Percentiles rank a stretch among this genome's conserved stretches.
Conservation (phyloP, 2,329 filamentous ascomycete genomes). For the Hysterium pulicare region DNA sequence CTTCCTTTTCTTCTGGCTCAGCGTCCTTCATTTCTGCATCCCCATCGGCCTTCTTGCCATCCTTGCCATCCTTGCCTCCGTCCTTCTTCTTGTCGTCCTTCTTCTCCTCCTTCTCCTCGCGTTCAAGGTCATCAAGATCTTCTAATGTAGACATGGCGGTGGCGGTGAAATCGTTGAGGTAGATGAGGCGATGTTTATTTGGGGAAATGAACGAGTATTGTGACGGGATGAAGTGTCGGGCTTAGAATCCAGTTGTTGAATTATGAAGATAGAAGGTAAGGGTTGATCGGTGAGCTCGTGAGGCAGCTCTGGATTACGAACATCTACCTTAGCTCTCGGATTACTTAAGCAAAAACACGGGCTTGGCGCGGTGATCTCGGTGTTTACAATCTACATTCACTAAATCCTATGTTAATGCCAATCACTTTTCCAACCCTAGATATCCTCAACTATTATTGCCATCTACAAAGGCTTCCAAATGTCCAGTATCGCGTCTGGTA, state of each 20-base stretch:
- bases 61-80: slow-evolving; percentile 46
- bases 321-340: slow-evolving; percentile 10
- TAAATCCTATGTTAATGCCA: neutral
- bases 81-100: slow-evolving; percentile 56
- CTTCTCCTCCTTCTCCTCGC: slow-evolving; percentile 70
- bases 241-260: neutral
- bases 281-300: slow-evolving; percentile 20
- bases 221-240: neutral
- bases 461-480: too few relatives aligned
- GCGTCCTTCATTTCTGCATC: slow-evolving; percentile 93
- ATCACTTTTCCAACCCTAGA: too few relatives aligned
- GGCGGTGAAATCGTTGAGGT: slow-evolving; percentile 19
- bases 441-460: too few relatives aligned
- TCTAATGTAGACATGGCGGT: slow-evolving; percentile 80
- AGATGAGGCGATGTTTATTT: neutral
- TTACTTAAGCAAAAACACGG: slow-evolving; percentile 14
- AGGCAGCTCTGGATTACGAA: slow-evolving; percentile 37
- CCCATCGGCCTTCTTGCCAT: slow-evolving; percentile 58
- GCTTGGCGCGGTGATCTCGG: slow-evolving; percentile 1
- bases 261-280: slow-evolving; percentile 6
- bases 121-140: slow-evolving; percentile 86
- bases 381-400: neutral
- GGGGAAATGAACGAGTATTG: neutral
- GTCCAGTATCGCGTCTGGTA: too few relatives aligned
- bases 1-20: slow-evolving; percentile 61